phyloP scores from a whole-genome alignment of 257 asterid genomes.

The Fraxinus americana region DNA sequence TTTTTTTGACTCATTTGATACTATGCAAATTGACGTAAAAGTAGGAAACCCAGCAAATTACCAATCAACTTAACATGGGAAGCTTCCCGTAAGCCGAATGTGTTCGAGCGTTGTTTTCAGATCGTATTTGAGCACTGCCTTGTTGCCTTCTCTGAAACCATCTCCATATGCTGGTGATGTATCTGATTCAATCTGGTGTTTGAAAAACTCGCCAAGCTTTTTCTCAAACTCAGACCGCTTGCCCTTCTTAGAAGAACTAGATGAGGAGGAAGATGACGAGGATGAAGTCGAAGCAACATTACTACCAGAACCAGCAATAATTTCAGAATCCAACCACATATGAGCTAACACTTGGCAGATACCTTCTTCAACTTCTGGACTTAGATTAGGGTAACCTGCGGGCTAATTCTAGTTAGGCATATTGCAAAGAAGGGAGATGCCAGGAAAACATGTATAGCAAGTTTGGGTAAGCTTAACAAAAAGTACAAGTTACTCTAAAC shows the following conservation, averaged over 20 bases:
- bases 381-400: conserved; percentile 67
- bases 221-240: conserved; percentile 79
- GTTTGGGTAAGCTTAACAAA: no score
- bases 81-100: conserved; percentile 66
- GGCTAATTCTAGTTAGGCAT: neutral
- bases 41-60: neutral
- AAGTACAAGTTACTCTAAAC: no score
- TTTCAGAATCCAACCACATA: conserved; percentile 95
- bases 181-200: conserved; percentile 85
- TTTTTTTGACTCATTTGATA: neutral
- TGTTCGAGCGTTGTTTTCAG: conserved; percentile 85
- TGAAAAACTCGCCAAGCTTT: conserved; percentile 78
- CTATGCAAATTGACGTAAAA: neutral
- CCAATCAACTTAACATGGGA: neutral
- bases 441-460: neutral
- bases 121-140: conserved; percentile 75
- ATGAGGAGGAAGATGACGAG: conserved; percentile 48
- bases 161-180: conserved; percentile 86
- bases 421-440: neutral
- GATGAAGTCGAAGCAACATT: conserved; percentile 55
- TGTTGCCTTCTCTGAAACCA: conserved; percentile 81
- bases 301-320: conserved; percentile 64
- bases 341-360: conserved; percentile 97
- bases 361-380: conserved; percentile 92
- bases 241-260: conserved; percentile 84